A percentile compares a stretch with the other conserved stretches of the same genome.
Conservation (phyloP, 306 rosid species). For the Pachyrhizus erosus region DNA sequence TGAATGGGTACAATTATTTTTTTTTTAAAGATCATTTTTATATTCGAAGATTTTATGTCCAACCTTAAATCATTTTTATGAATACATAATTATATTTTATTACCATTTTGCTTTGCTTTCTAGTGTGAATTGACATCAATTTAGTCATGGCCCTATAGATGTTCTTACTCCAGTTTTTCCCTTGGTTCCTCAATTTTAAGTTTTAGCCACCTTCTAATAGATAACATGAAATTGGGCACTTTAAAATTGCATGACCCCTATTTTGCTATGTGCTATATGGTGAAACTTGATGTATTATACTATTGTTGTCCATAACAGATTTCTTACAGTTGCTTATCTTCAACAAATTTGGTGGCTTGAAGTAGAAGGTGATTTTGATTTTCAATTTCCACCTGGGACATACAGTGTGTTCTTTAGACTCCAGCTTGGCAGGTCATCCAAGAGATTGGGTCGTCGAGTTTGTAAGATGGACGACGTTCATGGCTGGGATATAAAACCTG, state of each 20-base stretch:
- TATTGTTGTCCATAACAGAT: constrained; percentile 49
- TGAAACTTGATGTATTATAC: constrained; percentile 8
- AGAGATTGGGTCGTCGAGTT: constrained; percentile 75
- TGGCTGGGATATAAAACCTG: constrained; percentile 90
- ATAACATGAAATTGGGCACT: background rate
- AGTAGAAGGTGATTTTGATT: constrained; percentile 78
- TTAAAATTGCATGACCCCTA: background rate
- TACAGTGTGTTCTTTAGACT: constrained; percentile 78
- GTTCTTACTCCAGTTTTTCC: background rate
- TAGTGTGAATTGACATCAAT: background rate
- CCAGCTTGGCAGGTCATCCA: constrained; percentile 72
- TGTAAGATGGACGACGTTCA: constrained; percentile 71
- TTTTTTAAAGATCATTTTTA: background rate
- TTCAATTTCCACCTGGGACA: constrained; percentile 75
- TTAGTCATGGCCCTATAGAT: background rate
- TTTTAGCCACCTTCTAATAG: background rate
- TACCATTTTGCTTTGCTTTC: background rate
- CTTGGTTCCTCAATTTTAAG: background rate
- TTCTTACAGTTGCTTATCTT: constrained; percentile 86
- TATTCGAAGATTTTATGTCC: background rate
- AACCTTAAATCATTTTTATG: background rate
- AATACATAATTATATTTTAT: background rate
- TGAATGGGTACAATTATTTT: too few species aligned
- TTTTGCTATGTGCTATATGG: background rate
- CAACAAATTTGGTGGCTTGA: constrained; percentile 98